These are phyloP conservation scores for Eucalyptus victrix DNA, from an alignment of 345 rosid species.

Conservation along the genomic window DNA sequence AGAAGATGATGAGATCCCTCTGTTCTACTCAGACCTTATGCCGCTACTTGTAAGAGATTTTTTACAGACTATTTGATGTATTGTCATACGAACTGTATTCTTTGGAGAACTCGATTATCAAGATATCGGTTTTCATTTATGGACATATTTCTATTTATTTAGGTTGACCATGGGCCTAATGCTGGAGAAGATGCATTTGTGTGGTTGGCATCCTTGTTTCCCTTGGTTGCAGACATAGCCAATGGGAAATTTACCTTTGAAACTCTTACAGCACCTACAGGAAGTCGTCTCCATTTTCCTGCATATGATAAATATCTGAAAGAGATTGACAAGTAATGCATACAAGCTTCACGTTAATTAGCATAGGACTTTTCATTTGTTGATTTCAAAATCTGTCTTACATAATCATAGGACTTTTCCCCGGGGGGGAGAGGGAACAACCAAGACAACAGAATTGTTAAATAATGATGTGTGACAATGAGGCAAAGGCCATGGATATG, in stretches of 20 bases:
- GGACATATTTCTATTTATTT: background rate
- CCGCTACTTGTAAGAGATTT: conserved; percentile 70
- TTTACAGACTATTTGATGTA: background rate
- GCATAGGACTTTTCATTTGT: background rate
- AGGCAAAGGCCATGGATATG: background rate
- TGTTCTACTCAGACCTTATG: conserved; percentile 83
- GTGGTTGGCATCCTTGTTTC: conserved; percentile 62
- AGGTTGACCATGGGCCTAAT: conserved; percentile 68
- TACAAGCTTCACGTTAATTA: background rate
- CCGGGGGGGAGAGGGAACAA: background rate
- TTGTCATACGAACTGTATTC: background rate
- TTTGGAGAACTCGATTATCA: background rate
- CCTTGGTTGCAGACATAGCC: conserved; percentile 50
- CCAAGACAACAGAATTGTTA: background rate
- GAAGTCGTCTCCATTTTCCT: conserved; percentile 60
- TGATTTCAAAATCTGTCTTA: background rate
- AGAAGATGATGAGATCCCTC: conserved; percentile 64
- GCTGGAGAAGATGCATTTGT: conserved; percentile 81
- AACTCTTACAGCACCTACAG: conserved; percentile 69
- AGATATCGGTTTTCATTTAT: background rate
- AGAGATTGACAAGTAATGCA: conserved; percentile 58
- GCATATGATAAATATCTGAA: conserved; percentile 67
- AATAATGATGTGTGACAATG: background rate
- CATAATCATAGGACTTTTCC: background rate
- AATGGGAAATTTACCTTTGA: conserved; percentile 83